Evolutionary conservation across 1,139 yeast genomes (phyloP).

Genomic region (Lodderomyces theae): DNA sequence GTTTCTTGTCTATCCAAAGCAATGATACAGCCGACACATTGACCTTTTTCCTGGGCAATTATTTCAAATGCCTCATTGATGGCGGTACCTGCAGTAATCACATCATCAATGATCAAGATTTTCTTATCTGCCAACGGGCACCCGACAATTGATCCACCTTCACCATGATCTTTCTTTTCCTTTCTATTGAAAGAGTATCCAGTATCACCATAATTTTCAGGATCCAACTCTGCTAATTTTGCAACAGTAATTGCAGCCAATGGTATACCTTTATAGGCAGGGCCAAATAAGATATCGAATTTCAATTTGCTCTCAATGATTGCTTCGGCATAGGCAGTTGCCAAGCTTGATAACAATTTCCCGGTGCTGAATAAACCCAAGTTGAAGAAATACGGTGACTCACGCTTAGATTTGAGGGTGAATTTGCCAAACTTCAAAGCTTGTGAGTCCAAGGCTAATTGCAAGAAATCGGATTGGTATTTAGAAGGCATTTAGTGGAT

Average conservation of each 20-base stretch:
- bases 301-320: constrained; percentile 77
- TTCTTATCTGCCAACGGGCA: constrained; percentile 66
- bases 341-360: constrained; percentile 69
- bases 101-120: constrained; percentile 88
- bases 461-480: constrained; percentile 67
- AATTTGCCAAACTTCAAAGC: constrained; percentile 86
- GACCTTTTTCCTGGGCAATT: constrained; percentile 67
- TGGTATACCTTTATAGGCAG: constrained; percentile 97
- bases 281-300: constrained; percentile 92
- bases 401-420: constrained; percentile 87
- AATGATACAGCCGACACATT: constrained; percentile 78
- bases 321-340: constrained; percentile 85
- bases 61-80: constrained; percentile 89
- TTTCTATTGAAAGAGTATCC: constrained; percentile 80
- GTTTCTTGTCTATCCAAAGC: constrained; percentile 95
- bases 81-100: constrained; percentile 98
- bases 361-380: constrained; percentile 88
- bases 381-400: constrained; percentile 96
- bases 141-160: constrained; percentile 95
- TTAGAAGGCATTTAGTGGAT: constrained; percentile 24
- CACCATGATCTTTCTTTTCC: constrained; percentile 98
- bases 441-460: constrained; percentile 73
- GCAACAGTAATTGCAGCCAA: constrained; percentile 90
- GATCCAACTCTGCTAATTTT: constrained; percentile 86
- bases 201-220: constrained; percentile 62